Conservation (phyloP, 225 moss, liverwort and hornwort genomes). For the Physcomitrellopsis africana region DNA sequence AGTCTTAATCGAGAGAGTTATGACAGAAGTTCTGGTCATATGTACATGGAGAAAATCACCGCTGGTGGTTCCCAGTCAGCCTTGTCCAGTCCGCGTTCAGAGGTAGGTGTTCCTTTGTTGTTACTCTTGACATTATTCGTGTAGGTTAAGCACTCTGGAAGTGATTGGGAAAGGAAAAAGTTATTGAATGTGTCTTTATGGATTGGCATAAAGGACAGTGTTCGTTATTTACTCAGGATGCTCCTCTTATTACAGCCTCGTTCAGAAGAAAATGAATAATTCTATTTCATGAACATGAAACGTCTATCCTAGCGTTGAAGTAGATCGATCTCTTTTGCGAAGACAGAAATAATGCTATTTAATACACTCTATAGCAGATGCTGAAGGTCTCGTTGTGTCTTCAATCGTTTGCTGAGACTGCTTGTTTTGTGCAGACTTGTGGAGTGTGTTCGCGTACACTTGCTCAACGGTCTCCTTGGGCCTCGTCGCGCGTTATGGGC, state of each 20-base stretch:
- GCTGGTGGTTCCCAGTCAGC: conserved; percentile 45
- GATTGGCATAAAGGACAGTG: too few relatives aligned
- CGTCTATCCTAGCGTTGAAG: neutral
- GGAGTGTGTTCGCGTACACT: conserved; percentile 61
- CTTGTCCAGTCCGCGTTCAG: conserved; percentile 41
- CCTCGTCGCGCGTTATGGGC: conserved; percentile 61
- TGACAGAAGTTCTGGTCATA: conserved; percentile 38
- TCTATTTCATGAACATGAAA: too few relatives aligned
- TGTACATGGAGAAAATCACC: conserved; percentile 53
- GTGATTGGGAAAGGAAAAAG: neutral
- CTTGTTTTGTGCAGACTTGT: conserved; percentile 48
- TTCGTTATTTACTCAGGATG: too few relatives aligned
- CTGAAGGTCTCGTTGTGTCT: neutral
- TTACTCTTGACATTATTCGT: neutral
- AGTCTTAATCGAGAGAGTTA: conserved; percentile 44
- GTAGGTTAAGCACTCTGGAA: neutral
- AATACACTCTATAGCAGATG: neutral
- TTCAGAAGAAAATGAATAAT: too few relatives aligned
- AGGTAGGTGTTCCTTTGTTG: conserved; percentile 32
- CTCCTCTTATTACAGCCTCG: too few relatives aligned
- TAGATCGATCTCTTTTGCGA: neutral
- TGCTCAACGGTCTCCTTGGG: conserved; percentile 63
- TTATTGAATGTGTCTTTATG: too few relatives aligned
- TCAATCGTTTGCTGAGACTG: conserved; percentile 1
- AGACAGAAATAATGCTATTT: neutral